Base-by-base conservation (phyloP, 176 grass and related monocot species). In the Ensete glaucum region DNA sequence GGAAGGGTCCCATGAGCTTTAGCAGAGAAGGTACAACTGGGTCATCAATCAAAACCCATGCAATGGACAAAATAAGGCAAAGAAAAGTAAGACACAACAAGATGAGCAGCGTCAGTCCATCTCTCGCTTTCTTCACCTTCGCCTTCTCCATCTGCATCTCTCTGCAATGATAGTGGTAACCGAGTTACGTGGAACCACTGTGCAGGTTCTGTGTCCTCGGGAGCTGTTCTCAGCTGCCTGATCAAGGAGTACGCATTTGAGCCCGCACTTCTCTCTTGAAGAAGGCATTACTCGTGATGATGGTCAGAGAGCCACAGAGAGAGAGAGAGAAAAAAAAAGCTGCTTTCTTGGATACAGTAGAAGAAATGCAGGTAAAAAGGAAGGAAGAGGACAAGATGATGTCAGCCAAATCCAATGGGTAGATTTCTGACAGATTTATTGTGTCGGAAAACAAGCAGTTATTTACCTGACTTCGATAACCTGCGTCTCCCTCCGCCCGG, bases 391-490 rank as follows among this genome's bases (percentile, higher is more conserved):
- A 69, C 53, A 57, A 75, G 64, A 82, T 79, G 81, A 88, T 73
- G 81, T 90, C 83, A 86, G 83, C 83, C 53, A 88, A 80, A 95
- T 88, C 79, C 51, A 82, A 73, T 17, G 34, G 69, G 69, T 77
- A 84, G 78, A 81, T 80, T 69, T 71, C 82, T 83, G 83, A 50
- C 88, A 58, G 17, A 84, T 78, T 81, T 90, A 87, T 64, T 85
- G 88, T 73, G 71, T 80, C 82, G 76, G 67, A 62, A 65, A 73
- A 86, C 74, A 66, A 24, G 65, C 67, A 77, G 65, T 71, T 62
- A 71, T 78, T 83, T 83, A 76, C 73, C 19, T 74, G 43, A 25
- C 34, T 2, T 48, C 29, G 25, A 15, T 22, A 7, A 65, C 63
- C 63, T 5, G 63, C 10, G 63, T 65, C 11, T 5, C 3, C 29